Evolutionary conservation across 345 rosid species (phyloP).

Genomic region (Lepidium aucheri): DNA sequence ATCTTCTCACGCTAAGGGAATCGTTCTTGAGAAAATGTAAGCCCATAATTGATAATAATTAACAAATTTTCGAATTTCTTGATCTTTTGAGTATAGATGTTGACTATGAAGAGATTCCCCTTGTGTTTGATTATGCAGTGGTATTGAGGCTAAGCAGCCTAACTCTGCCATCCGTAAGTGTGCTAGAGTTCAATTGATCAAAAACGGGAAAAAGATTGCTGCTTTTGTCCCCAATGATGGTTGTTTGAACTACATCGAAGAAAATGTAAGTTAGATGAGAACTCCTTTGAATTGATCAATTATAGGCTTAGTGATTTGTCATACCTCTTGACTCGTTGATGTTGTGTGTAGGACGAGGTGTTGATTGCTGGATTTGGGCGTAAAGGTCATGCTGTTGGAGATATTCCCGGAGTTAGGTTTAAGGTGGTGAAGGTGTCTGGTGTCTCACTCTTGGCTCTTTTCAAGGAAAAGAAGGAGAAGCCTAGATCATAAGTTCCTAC

Average conservation of each 20-base stretch:
- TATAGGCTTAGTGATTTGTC: background rate
- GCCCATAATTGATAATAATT: background rate
- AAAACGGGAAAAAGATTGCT: constrained; percentile 92
- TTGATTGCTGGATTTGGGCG: constrained; percentile 65
- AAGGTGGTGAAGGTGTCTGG: constrained; percentile 76
- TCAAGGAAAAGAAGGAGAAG: constrained; percentile 65
- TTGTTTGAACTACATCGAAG: constrained; percentile 93
- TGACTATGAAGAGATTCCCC: background rate
- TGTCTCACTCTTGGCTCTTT: constrained; percentile 59
- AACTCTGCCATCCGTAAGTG: constrained; percentile 97
- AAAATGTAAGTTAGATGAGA: constrained; percentile 39
- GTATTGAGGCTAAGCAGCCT: constrained; percentile 98
- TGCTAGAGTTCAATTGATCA: constrained; percentile 90
- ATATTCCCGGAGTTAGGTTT: constrained; percentile 73
- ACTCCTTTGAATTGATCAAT: background rate
- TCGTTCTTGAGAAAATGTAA: constrained; percentile 61
- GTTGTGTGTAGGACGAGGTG: constrained; percentile 47
- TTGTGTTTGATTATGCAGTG: constrained; percentile 35
- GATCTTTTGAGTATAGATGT: background rate
- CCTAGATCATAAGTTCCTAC: constrained; percentile 44
- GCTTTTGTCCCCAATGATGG: constrained; percentile 97
- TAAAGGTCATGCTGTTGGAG: constrained; percentile 57
- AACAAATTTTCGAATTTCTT: background rate
- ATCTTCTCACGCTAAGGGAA: constrained; percentile 65
- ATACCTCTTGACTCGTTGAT: background rate